Evolutionary conservation across 371 early-diverging fungal genomes (phyloP).

Genomic region (Saksenaea vasiformis): DNA sequence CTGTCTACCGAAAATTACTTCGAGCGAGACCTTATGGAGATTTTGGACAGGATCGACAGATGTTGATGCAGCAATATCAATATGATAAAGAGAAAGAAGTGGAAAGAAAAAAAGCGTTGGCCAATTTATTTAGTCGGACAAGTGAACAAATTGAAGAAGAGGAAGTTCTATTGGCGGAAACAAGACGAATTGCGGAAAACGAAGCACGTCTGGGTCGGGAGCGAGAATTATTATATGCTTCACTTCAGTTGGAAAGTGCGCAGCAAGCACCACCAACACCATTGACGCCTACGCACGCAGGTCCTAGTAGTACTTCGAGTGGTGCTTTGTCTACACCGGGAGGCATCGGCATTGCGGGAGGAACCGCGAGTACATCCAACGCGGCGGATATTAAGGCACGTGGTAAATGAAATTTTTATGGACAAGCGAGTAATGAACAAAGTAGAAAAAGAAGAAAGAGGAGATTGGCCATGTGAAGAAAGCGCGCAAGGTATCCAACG

Average conservation of each 20-base stretch:
- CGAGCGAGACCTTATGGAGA: slow-evolving; percentile 37
- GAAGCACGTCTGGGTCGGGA: slow-evolving; percentile 73
- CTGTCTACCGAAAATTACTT: slow-evolving; percentile 57
- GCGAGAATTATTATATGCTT: slow-evolving; percentile 69
- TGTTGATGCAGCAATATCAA: slow-evolving; percentile 38
- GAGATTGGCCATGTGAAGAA: slow-evolving; percentile 30
- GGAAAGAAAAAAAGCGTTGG: slow-evolving; percentile 81
- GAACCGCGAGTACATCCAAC: slow-evolving; percentile 24
- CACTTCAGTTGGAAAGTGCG: slow-evolving; percentile 57
- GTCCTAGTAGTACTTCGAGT: slow-evolving; percentile 22
- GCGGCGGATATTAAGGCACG: slow-evolving; percentile 27
- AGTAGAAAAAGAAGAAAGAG: slow-evolving; percentile 41
- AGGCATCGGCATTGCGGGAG: slow-evolving; percentile 39
- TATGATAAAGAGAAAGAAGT: slow-evolving; percentile 70
- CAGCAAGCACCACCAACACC: slow-evolving; percentile 40
- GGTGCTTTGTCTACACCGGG: slow-evolving; percentile 27
- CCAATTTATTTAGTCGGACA: slow-evolving; percentile 67
- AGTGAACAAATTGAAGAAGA: slow-evolving; percentile 87
- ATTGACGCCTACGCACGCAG: slow-evolving; percentile 39
- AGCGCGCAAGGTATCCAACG: slow-evolving; percentile 37
- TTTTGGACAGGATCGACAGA: slow-evolving; percentile 26
- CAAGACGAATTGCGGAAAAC: slow-evolving; percentile 75
- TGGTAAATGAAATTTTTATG: not conserved
- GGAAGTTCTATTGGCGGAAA: slow-evolving; percentile 74
- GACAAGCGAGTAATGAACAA: not conserved